Evolutionary conservation across 768 basidiomycete genomes (phyloP).

Genomic region (Amanita exitialis): DNA sequence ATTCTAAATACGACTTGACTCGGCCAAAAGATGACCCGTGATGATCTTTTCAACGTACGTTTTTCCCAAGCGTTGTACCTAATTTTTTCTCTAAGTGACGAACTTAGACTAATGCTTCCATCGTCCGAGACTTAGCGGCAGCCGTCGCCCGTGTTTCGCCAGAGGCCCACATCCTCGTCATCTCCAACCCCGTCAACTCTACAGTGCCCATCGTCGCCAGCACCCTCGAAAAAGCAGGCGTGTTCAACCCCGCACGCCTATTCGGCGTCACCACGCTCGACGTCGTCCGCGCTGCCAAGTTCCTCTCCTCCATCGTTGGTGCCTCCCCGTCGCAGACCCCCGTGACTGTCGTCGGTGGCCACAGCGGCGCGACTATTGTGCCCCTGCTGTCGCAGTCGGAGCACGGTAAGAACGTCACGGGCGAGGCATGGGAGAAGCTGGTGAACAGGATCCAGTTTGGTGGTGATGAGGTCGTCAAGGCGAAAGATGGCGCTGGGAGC

Average conservation of each 20-base stretch:
- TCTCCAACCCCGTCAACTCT: conserved; percentile 98
- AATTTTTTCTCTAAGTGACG: neutral
- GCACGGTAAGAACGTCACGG: conserved; percentile 61
- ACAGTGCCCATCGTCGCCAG: conserved; percentile 96
- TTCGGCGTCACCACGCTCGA: conserved; percentile 99
- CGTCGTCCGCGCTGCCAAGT: conserved; percentile 91
- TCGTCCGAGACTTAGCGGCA: conserved; percentile 91
- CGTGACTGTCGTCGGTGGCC: conserved; percentile 89
- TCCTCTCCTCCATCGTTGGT: conserved; percentile 65
- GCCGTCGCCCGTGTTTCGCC: conserved; percentile 82
- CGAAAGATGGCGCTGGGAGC: conserved; percentile 91
- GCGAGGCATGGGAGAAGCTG: conserved; percentile 67
- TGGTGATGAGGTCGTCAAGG: conserved; percentile 98
- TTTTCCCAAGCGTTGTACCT: neutral
- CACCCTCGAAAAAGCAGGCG: conserved; percentile 84
- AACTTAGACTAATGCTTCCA: conserved; percentile 86
- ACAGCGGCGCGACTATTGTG: conserved; percentile 96
- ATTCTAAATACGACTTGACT: conserved; percentile 1
- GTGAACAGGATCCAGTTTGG: conserved; percentile 95
- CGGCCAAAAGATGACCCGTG: conserved; percentile 76
- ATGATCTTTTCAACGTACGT: conserved; percentile 90
- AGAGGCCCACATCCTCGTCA: conserved; percentile 89
- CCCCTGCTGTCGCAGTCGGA: conserved; percentile 83
- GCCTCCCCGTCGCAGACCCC: conserved; percentile 54
- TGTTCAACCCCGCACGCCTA: conserved; percentile 79